Evolutionary conservation across 352 stramenopile genomes (phyloP).

Genomic region (Globisporangium solare): DNA sequence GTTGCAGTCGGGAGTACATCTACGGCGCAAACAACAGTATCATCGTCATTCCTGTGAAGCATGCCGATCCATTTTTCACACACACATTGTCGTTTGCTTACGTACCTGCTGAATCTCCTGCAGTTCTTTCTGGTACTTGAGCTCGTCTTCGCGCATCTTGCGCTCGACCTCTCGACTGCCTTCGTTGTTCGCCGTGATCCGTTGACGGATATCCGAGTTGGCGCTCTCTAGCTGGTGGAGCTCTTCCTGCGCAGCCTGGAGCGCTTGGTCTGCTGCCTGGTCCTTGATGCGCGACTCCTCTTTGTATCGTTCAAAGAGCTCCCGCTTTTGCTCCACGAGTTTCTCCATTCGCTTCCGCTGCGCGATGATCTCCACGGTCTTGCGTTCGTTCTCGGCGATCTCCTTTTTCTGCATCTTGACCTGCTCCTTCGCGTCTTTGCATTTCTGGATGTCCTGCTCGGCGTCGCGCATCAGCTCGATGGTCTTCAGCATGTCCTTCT

Average conservation of each 20-base stretch:
- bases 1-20: conserved; percentile 66
- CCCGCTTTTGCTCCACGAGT: conserved; percentile 59
- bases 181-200: conserved; percentile 46
- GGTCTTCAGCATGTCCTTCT: conserved; percentile 65
- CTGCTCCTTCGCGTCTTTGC: conserved; percentile 68
- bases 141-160: conserved; percentile 60
- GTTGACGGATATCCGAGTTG: conserved; percentile 44
- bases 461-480: conserved; percentile 60
- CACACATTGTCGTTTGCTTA: not conserved
- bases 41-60: conserved; percentile 1
- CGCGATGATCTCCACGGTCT: conserved; percentile 48
- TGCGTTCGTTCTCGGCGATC: conserved; percentile 44
- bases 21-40: conserved; percentile 15
- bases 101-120: conserved; percentile 55
- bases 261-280: conserved; percentile 47
- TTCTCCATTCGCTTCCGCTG: conserved; percentile 73
- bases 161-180: conserved; percentile 55
- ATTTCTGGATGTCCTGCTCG: conserved; percentile 56
- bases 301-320: conserved; percentile 61
- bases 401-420: conserved; percentile 51
- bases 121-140: conserved; percentile 58
- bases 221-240: conserved; percentile 45
- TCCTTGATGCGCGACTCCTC: conserved; percentile 64
- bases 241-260: conserved; percentile 48
- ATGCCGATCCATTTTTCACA: not conserved